Percentiles rank a stretch among this genome's conserved stretches.
These are phyloP conservation scores for Umbelopsis isabellina DNA, from an alignment of 192 early-diverging fungal species.

Conservation along the genomic window DNA sequence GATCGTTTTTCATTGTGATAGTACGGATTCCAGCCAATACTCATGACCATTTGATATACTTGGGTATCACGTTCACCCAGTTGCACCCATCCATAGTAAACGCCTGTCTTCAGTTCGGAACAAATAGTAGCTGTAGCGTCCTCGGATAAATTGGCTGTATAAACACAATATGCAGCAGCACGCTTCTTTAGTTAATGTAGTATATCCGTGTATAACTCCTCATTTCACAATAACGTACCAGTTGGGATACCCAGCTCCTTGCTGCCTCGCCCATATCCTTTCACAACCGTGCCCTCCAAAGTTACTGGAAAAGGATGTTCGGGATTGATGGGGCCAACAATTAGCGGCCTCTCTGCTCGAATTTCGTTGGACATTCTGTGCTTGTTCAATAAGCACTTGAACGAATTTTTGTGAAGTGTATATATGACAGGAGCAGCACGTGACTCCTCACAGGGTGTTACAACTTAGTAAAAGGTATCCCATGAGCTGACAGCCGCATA, in stretches of 20 bases:
- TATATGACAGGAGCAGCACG: neutral
- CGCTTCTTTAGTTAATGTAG: too few relatives aligned
- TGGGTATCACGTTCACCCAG: constrained; percentile 54
- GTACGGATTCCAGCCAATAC: constrained; percentile 98
- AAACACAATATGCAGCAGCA: neutral
- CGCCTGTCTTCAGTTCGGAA: constrained; percentile 75
- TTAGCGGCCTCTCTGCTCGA: constrained; percentile 50
- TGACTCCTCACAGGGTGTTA: neutral
- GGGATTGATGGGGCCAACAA: constrained; percentile 65
- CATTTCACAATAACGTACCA: constrained; percentile 51
- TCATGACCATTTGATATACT: constrained; percentile 97
- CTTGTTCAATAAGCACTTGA: neutral
- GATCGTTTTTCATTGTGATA: constrained; percentile 96
- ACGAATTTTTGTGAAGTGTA: neutral
- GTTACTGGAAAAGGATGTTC: constrained; percentile 76
- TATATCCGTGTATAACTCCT: neutral
- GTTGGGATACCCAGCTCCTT: constrained; percentile 98
- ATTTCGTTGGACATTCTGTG: constrained; percentile 9
- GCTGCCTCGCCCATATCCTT: constrained; percentile 94
- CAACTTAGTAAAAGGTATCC: too few relatives aligned
- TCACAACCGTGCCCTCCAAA: constrained; percentile 81
- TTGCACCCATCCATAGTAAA: constrained; percentile 95
- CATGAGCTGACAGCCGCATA: too few relatives aligned
- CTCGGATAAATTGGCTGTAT: constrained; percentile 88
- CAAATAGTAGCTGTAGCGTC: constrained; percentile 66